A percentile compares a stretch with the other conserved stretches of the same genome.
Conservation (phyloP, 441 rosid species). For the Jatropha multifida region DNA sequence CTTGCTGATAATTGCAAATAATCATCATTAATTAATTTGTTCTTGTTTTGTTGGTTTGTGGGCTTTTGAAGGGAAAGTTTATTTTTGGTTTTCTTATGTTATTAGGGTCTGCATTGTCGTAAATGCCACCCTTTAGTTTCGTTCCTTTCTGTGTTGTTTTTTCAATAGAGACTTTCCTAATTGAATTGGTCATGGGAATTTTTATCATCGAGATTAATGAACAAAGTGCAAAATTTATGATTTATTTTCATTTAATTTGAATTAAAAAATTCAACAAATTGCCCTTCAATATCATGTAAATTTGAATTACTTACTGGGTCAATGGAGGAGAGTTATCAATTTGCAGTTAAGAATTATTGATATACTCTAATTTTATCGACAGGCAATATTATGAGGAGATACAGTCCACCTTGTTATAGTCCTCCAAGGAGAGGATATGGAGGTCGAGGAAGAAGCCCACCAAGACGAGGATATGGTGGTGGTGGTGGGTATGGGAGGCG, state of each 20-base stretch:
- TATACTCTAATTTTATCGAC: neutral
- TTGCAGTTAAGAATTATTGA: neutral
- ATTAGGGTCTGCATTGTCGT: neutral
- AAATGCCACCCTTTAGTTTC: neutral
- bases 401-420: conserved; percentile 78
- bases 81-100: neutral
- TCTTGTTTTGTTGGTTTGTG: neutral
- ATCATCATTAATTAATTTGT: neutral
- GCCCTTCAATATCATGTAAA: neutral
- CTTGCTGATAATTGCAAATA: neutral
- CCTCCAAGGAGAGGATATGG: conserved; percentile 92
- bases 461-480: conserved; percentile 53
- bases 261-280: too few relatives aligned
- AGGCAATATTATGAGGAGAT: conserved; percentile 70
- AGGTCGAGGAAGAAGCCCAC: conserved; percentile 69
- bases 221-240: too few relatives aligned
- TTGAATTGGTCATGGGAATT: neutral
- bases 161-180: neutral
- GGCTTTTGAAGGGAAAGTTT: neutral
- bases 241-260: neutral
- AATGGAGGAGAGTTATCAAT: neutral
- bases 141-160: neutral
- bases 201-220: neutral
- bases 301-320: neutral
- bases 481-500: conserved; percentile 81